Base-by-base conservation (phyloP, 2,329 filamentous ascomycete species). In the Coniochaeta sp. region DNA sequence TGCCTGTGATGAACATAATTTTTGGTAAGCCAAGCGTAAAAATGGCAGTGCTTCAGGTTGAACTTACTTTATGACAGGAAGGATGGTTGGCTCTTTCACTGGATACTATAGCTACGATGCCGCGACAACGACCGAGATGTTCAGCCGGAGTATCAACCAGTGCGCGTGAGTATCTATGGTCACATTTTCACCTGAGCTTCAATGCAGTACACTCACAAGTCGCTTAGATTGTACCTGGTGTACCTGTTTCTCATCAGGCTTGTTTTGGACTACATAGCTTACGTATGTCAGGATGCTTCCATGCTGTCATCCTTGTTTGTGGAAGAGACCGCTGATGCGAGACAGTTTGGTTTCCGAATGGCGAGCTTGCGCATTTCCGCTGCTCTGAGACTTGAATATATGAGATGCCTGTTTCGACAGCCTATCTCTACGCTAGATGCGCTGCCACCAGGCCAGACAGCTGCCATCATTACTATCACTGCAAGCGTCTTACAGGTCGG, bases 191-290 rank as follows among this genome's bases (percentile, higher is more conserved):
- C 43, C 12, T 26, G 26, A 52, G 2, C 47, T 52, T 47, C 8
- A 47, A 11, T 22, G 24, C 14, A 31, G 12, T 9, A 52, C 31
- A 26, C 24, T 52, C 22, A 52, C 47, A 14, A 12, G 16, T 14
- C 3, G 26, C 11, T 17, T 71, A 83, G 64, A 66, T 77, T 91
- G 0, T 90, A 87, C 68, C 84, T 91, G 65, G 79, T 91, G 59
- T 85, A 86, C 59, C 75, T 92, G 2, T 92, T 91, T 68, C 71
- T 90, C 43, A 88, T 76, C 14, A 84, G 87, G 50, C 85, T 89
- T 61, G 68, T 76, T 28, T 73, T 89, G 16, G 82, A 82, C 61
- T 91, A 90, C 40, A 55, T 69, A 8, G 66, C 70, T 11, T 71
- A 70, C 64, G 70, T 71, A 58, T 36, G 66, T 60, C 14, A 3